Conservation (phyloP, 148 eudicot species). For the Chenopodium formosanum region DNA sequence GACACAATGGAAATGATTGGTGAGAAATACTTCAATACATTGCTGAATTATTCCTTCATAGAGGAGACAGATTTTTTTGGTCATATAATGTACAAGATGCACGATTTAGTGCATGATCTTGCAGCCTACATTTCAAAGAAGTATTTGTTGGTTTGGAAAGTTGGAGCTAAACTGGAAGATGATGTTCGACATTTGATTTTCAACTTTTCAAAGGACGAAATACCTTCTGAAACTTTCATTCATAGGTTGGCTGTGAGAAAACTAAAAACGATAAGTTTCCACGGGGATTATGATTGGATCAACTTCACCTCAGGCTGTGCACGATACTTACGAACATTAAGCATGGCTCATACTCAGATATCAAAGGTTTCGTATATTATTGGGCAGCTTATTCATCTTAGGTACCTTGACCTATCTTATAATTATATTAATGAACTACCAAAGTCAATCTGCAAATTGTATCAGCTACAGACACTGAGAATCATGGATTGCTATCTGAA, state of each 20-base stretch:
- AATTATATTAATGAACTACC: conserved; percentile 3
- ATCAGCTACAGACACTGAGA: conserved; percentile 18
- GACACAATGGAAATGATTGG: neutral
- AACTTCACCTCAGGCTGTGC: neutral
- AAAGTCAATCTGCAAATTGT: conserved; percentile 4
- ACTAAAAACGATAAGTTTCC: too few species aligned
- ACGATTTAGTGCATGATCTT: conserved; percentile 24
- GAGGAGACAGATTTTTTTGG: too few species aligned
- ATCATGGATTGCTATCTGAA: neutral
- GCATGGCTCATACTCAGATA: fast-evolving
- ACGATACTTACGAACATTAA: conserved; percentile 10
- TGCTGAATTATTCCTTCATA: conserved; percentile 21
- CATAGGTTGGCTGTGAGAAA: too few species aligned
- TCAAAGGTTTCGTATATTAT: neutral
- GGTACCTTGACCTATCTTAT: neutral
- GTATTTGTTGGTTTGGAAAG: too few species aligned
- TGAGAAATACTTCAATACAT: neutral
- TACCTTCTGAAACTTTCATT: too few species aligned
- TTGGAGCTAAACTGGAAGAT: too few species aligned
- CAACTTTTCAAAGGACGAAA: too few species aligned
- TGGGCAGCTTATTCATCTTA: conserved; percentile 1
- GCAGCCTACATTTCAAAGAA: neutral
- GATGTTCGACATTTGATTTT: neutral
- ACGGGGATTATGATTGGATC: too few species aligned
- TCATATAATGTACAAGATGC: neutral